Conservation (phyloP, 805 yeast species). For the Wickerhamiella brachini region DNA sequence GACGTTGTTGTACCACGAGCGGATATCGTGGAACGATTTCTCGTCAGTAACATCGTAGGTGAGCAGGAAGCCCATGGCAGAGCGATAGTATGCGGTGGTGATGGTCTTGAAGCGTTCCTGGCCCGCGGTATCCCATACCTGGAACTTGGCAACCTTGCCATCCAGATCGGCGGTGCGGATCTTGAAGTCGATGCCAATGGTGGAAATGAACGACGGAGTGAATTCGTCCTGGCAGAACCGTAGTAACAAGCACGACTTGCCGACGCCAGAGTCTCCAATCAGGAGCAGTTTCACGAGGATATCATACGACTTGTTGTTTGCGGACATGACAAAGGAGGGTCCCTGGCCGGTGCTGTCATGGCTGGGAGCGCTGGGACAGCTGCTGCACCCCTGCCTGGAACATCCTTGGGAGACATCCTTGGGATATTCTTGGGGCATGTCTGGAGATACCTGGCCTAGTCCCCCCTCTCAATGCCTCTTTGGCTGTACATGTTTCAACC, state of each 20-base stretch:
- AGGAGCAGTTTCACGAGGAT: constrained; percentile 82
- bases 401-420: too few relatives aligned
- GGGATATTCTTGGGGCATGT: too few relatives aligned
- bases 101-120: constrained; percentile 97
- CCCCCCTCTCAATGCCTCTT: too few relatives aligned
- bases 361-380: too few relatives aligned
- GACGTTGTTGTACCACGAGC: constrained; percentile 91
- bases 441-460: too few relatives aligned
- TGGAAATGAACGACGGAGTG: constrained; percentile 91
- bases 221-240: constrained; percentile 94
- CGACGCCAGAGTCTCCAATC: constrained; percentile 75
- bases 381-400: too few relatives aligned
- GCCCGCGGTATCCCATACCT: constrained; percentile 99
- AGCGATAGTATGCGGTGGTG: constrained; percentile 95
- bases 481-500: too few relatives aligned
- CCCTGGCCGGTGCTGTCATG: too few relatives aligned
- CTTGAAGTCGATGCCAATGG: constrained; percentile 96
- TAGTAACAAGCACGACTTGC: constrained; percentile 62
- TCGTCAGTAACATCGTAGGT: constrained; percentile 98
- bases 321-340: not conserved
- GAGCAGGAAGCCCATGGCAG: constrained; percentile 94
- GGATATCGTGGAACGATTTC: constrained; percentile 81
- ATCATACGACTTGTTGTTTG: constrained; percentile 40
- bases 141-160: constrained; percentile 85
- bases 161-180: constrained; percentile 90